Base-by-base conservation (phyloP, 73 alveolate species). In the Paramecium octaurelia region DNA sequence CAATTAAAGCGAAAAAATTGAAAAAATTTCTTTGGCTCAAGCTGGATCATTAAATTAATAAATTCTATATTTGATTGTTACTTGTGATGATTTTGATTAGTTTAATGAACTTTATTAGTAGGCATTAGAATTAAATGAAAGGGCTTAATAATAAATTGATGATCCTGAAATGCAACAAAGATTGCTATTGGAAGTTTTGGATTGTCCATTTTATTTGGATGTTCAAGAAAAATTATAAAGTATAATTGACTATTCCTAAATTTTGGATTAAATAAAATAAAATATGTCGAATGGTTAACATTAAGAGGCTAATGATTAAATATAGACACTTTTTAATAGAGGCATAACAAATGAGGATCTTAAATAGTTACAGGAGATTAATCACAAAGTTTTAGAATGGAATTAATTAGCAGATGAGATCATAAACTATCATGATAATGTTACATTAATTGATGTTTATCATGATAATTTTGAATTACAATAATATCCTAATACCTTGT, bases 161-260 rank as follows among this genome's bases (percentile, higher is more conserved):
- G 88, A 75, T 75, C 34, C 58, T 21, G 88, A 75, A 29, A 18
- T 42, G 12, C n/a, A 75, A 75, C 23, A 75, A 42, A 29, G 60
- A 11, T 75, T 75, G 54, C 21, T 75, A n/a, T 10, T 2, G 6
- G 88, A 75, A 75, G 88, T 75, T 6, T 23, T 75, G 12, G 88
- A 75, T 75, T 75, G 88, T 75, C 88, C 88, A 75, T 75, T 75
- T 75, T 75, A 75, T 75, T 42, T 75, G 8, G 88, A 75, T 38
- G 88, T 75, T 4, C 12, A 75, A 42, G 88, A 75, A 42, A 75
- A 38, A 75, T 38, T 75, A 16, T 18, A 75, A 20, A 75, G 88
- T 20, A 75, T 75, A 0, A 75, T 75, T 31, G 88, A 75, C 38
- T 75, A 75, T 42, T 75, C 58, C 11, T 42, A 75, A 75, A 75